Evolutionary conservation across 2,329 filamentous ascomycete genomes (phyloP).

Genomic region (Aspergillus pseudoviridinutans): DNA sequence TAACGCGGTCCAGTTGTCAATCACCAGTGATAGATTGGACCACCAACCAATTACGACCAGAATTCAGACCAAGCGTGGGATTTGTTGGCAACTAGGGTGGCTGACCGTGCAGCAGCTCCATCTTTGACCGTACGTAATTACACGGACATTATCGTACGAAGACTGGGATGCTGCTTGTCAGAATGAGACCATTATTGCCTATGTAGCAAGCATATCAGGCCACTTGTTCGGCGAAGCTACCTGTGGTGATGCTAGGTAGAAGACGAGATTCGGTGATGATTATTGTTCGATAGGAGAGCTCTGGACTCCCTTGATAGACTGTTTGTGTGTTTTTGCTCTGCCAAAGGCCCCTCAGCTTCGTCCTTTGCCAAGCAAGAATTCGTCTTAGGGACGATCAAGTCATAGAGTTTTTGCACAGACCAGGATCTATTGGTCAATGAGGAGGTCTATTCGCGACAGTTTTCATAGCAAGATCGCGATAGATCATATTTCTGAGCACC

Average conservation of each 20-base stretch:
- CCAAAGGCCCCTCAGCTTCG: background rate
- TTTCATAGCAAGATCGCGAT: slow-evolving; percentile 6
- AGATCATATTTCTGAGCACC: slow-evolving; percentile 11
- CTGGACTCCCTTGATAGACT: background rate
- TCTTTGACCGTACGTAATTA: background rate
- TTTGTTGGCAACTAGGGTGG: slow-evolving; percentile 16
- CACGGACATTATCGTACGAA: slow-evolving; percentile 6
- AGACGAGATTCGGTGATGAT: background rate
- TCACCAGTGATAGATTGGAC: slow-evolving; percentile 8
- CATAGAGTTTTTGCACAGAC: slow-evolving; percentile 1
- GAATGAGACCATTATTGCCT: background rate
- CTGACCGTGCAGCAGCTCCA: slow-evolving; percentile 21
- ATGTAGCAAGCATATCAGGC: background rate
- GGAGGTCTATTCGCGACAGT: background rate
- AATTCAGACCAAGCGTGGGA: slow-evolving; percentile 13
- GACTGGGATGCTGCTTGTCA: background rate
- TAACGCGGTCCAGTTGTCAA: background rate
- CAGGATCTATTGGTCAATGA: background rate
- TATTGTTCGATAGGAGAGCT: background rate
- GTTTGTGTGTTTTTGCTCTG: background rate
- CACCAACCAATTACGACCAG: slow-evolving; percentile 6
- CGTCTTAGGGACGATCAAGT: background rate
- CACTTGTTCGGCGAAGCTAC: no score
- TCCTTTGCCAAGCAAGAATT: no score
- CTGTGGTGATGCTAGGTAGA: background rate